Evolutionary conservation across 257 asterid genomes (phyloP).

Genomic region (Paulownia fortunei): DNA sequence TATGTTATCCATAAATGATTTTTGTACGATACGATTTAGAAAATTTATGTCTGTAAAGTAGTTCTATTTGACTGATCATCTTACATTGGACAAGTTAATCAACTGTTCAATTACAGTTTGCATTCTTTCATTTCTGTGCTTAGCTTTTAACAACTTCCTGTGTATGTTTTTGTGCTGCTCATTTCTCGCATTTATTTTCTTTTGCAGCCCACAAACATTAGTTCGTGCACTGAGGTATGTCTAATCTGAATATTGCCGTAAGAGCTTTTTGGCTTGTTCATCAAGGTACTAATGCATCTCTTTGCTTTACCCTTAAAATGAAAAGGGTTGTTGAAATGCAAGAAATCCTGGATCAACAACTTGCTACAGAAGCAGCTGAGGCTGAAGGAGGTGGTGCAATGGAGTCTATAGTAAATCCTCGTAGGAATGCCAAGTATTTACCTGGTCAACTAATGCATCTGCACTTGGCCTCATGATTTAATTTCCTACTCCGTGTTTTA

Average conservation of each 20-base stretch:
- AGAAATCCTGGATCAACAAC: constrained; percentile 85
- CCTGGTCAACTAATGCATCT: constrained; percentile 27
- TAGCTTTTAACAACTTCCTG: constrained; percentile 1
- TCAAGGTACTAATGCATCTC: constrained; percentile 29
- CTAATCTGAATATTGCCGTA: constrained; percentile 19
- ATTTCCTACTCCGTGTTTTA: constrained; percentile 20
- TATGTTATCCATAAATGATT: background rate
- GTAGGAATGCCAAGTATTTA: constrained; percentile 69
- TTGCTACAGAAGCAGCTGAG: constrained; percentile 93
- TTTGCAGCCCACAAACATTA: constrained; percentile 88
- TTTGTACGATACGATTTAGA: background rate
- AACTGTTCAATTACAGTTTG: background rate
- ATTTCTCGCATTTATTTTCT: constrained; percentile 30
- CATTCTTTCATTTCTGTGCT: constrained; percentile 2
- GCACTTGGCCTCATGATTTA: constrained; percentile 20
- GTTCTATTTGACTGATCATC: background rate
- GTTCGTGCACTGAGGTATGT: constrained; percentile 93
- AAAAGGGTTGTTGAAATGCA: constrained; percentile 92
- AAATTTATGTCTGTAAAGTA: background rate
- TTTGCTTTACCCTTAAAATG: constrained; percentile 23
- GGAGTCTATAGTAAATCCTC: constrained; percentile 73
- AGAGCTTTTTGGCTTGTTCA: constrained; percentile 26
- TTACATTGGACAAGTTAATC: background rate
- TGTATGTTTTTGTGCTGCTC: constrained; percentile 27
- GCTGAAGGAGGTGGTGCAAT: constrained; percentile 92